Base-by-base conservation (phyloP, 441 rosid species). In the Erysimum pusillum region DNA sequence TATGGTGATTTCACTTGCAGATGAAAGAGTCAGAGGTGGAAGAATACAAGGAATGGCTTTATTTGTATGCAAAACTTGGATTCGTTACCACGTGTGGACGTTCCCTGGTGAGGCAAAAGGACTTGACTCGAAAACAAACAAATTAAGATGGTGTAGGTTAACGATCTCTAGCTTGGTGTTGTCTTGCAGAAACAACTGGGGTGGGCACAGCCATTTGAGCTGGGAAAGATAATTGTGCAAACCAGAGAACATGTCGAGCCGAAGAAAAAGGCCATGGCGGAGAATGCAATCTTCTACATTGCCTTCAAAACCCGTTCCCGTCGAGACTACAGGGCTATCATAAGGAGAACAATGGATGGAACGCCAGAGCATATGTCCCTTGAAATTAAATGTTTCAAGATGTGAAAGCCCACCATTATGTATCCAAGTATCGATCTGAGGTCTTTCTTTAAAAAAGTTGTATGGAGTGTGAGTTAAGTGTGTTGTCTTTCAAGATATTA, bases 281-380 rank as follows among this genome's bases (percentile, higher is more conserved):
- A 5, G 36, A 56, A 56, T 56, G 61, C 61, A 56, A 56, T 56
- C 61, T 56, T 56, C 35, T 56, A 56, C 17, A 28, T 56, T 13
- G 7, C 17, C 17, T 28, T 56, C 61, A 22, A 56, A 32, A 28
- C 4, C 17, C 4, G 38, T 13, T 1, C 9, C 17, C 38, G 61
- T 56, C 35, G 11, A 6, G 61, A 56, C 35, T 28, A 8, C 36
- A 56, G 13, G 0, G 36, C n/a, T 28, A 13, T 54, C 60, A 54
- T 54, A 28, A 54, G 60, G 60, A 54, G 9, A 28, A 54, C 60
- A 28, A 13, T 7, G 9, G 17, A 12, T 22, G 17, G 17, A 5
- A 0, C 4, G 9, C 60, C 36, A 25, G 60, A 39, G 42, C 42
- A 39, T 39, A 9, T 9, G 12, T 39, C 42, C 12, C 42, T 39